A percentile compares a stretch with the other conserved stretches of the same genome.
Conservation (phyloP, 1,284 basidiomycete species). For the Microbotryum saponariae region DNA sequence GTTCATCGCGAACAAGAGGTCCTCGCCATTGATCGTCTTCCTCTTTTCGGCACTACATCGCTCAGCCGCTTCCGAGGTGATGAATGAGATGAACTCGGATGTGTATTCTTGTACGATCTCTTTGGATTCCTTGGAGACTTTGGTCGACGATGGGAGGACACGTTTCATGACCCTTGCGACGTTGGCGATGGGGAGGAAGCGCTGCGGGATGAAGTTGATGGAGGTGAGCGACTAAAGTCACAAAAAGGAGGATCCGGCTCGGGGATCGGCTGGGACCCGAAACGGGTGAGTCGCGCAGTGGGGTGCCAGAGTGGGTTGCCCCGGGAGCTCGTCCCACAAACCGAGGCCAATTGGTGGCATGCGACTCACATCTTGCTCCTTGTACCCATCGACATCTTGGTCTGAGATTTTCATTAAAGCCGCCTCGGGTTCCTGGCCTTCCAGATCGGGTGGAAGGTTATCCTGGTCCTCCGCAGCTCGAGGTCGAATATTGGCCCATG, state of each 20-base stretch:
- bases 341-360: neutral
- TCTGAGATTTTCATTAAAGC: constrained; percentile 21
- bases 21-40: constrained; percentile 75
- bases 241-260: neutral
- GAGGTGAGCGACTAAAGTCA: neutral
- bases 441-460: neutral
- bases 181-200: constrained; percentile 36
- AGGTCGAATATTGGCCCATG: too few species aligned
- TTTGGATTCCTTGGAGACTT: constrained; percentile 39
- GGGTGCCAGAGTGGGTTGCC: neutral
- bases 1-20: constrained; percentile 74
- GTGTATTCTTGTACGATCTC: constrained; percentile 44
- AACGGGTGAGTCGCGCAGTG: neutral
- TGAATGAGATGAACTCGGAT: constrained; percentile 42
- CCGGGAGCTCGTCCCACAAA: too few species aligned
- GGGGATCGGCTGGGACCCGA: neutral
- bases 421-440: neutral
- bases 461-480: neutral
- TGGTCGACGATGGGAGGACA: constrained; percentile 32
- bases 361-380: constrained; percentile 30
- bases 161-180: constrained; percentile 36
- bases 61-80: constrained; percentile 43
- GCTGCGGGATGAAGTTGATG: constrained; percentile 10
- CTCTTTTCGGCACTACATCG: constrained; percentile 42
- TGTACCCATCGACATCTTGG: constrained; percentile 29